phyloP scores from a whole-genome alignment of 331 rosid genomes.

The Phaseolus coccineus region DNA sequence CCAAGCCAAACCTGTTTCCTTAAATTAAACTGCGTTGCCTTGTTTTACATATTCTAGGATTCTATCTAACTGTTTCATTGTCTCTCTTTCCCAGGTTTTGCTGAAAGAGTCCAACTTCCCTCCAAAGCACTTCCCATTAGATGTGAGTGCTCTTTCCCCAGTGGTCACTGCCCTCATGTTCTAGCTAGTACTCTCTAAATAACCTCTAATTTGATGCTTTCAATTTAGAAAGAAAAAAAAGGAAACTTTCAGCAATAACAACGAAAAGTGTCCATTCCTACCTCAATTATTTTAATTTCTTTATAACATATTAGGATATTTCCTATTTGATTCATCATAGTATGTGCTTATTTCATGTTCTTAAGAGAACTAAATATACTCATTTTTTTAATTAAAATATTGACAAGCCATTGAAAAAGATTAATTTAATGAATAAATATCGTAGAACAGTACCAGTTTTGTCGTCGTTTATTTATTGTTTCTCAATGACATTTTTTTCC shows the following conservation, averaged over 20 bases:
- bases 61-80: constrained; percentile 10
- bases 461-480: too few species aligned
- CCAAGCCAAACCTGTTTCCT: constrained; percentile 15
- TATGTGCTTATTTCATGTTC: too few species aligned
- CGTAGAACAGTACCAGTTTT: too few species aligned
- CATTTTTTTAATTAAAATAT: too few species aligned
- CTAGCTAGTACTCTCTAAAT: neutral
- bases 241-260: neutral
- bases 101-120: constrained; percentile 62
- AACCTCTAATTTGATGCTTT: neutral
- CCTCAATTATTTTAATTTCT: too few species aligned
- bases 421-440: too few species aligned
- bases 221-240: too few species aligned
- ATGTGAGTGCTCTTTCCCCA: constrained; percentile 58
- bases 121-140: constrained; percentile 60
- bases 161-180: neutral
- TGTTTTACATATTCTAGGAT: constrained; percentile 40
- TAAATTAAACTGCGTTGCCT: constrained; percentile 13
- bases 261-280: neutral
- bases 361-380: too few species aligned
- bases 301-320: too few species aligned
- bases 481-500: too few species aligned
- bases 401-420: neutral
- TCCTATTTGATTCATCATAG: too few species aligned
- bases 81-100: constrained; percentile 52